These are phyloP conservation scores for Mycosphaerella arachidis DNA, from an alignment of 2,329 filamentous ascomycete species.

Conservation along the genomic window DNA sequence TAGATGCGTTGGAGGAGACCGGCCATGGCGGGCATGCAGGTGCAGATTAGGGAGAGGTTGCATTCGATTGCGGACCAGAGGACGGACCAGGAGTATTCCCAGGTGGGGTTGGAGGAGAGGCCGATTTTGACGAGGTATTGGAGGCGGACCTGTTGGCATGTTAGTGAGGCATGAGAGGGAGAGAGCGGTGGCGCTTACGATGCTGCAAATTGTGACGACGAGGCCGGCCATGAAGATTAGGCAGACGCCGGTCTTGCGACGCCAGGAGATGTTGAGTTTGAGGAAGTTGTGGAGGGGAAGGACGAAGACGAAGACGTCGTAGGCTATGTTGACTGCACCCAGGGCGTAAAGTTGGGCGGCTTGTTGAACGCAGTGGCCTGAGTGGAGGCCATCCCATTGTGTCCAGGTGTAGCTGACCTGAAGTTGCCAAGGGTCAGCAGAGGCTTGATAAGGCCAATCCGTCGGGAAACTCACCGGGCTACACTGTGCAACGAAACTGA, in stretches of 20 bases:
- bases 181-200: constrained; percentile 2
- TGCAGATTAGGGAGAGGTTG: constrained; percentile 18
- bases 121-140: constrained; percentile 21
- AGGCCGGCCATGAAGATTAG: constrained; percentile 20
- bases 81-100: constrained; percentile 17
- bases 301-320: constrained; percentile 21
- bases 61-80: constrained; percentile 17
- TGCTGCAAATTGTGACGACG: constrained; percentile 17
- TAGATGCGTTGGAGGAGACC: constrained; percentile 17
- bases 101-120: constrained; percentile 13
- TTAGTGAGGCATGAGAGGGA: neutral
- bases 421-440: neutral
- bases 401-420: constrained; percentile 12
- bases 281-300: constrained; percentile 21
- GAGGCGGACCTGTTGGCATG: constrained; percentile 4
- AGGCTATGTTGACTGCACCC: constrained; percentile 20
- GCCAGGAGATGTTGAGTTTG: constrained; percentile 21
- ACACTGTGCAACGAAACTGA: constrained; percentile 17
- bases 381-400: constrained; percentile 18
- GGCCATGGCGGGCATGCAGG: constrained; percentile 20
- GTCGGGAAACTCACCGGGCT: constrained; percentile 8
- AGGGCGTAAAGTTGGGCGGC: constrained; percentile 15
- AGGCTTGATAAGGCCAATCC: neutral
- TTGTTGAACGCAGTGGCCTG: constrained; percentile 14
- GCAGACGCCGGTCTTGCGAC: constrained; percentile 15